A percentile compares a stretch with the other conserved stretches of the same genome.
Evolutionary conservation across 225 moss, liverwort and hornwort genomes (phyloP).

Genomic region (Lunularia cruciata): DNA sequence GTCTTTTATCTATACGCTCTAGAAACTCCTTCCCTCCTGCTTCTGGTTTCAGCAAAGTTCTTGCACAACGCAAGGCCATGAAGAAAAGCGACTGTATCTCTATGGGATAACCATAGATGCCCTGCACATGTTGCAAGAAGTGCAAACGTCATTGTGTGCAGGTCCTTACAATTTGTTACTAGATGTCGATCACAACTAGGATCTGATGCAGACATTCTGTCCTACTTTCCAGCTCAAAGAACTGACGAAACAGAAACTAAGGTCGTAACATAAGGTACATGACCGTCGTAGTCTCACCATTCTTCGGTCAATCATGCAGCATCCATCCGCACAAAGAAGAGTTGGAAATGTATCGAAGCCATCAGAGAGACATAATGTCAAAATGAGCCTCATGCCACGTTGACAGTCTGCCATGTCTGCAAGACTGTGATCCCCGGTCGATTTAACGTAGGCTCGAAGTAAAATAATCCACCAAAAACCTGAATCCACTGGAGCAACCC

Average conservation of each 20-base stretch:
- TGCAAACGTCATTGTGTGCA: not conserved
- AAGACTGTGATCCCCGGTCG: constrained; percentile 84
- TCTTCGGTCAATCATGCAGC: constrained; percentile 94
- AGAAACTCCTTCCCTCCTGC: constrained; percentile 81
- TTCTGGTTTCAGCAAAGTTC: constrained; percentile 70
- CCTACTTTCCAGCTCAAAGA: not conserved
- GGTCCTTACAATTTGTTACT: not conserved
- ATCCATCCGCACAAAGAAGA: constrained; percentile 85
- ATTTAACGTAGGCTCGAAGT: constrained; percentile 86
- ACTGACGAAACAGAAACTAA: not conserved
- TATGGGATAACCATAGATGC: constrained; percentile 93
- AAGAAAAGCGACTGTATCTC: constrained; percentile 93
- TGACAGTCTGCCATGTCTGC: constrained; percentile 87
- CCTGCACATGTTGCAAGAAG: constrained; percentile 40
- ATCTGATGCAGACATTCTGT: not conserved
- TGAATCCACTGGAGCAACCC: constrained; percentile 96
- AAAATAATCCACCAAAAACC: constrained; percentile 99
- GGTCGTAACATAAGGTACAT: not conserved
- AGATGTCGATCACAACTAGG: not conserved
- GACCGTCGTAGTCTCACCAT: constrained; percentile 63
- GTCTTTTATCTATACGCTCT: constrained; percentile 82
- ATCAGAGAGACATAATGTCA: constrained; percentile 83
- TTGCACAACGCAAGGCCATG: constrained; percentile 86
- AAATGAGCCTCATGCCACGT: constrained; percentile 78
- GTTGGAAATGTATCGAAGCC: constrained; percentile 97